Base-by-base conservation (phyloP, 441 rosid genomes). In the Kokia cookei region DNA sequence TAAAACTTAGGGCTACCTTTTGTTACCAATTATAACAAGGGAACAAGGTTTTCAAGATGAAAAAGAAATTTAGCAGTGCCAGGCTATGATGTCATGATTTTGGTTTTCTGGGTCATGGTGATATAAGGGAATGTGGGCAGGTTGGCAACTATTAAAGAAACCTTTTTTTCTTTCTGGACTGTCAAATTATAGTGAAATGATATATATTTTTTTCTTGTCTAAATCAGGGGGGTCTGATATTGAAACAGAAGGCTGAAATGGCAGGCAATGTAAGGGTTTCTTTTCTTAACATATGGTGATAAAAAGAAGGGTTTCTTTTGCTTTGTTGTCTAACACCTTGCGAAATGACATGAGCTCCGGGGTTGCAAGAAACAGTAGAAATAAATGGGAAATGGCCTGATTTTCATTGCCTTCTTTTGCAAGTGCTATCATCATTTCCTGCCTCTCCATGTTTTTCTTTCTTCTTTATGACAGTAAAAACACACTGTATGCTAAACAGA, bases 171-270 rank as follows among this genome's bases (percentile, higher is more conserved):
- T 4, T 14, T 67, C 10, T 19, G 62, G 19, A 19, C 17, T 69
- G 62, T 12, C 73, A 32, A 32, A 35, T 10, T 69, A 69, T 17
- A 69, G 62, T 67, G 50, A 71, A 75, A 13, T 22, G 60, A 27
- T 12, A 66, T 22, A 43, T 7, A 2, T 2, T 66, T 12, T 61
- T 50, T 29, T 40, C 57, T 60, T 55, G 60, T 45, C 77, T 62
- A 75, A 61, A 70, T 75, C 67, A 71, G 65, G 78, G 78, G 54
- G 43, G 35, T 51, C 73, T 73, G 75, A n/a, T 53, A 40, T 43
- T n/a, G 22, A 71, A 54, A 63, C 51, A 73, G 51, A 24, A 55
- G 51, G 32, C 42, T 59, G 48, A 22, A 66, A 64, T 73, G 35
- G 80, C 67, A 73, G 74, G 70, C 65, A 72, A 22, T 59, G 40